Conservation (phyloP, 192 early-diverging fungal species). For the Entomortierella chlamydospora region DNA sequence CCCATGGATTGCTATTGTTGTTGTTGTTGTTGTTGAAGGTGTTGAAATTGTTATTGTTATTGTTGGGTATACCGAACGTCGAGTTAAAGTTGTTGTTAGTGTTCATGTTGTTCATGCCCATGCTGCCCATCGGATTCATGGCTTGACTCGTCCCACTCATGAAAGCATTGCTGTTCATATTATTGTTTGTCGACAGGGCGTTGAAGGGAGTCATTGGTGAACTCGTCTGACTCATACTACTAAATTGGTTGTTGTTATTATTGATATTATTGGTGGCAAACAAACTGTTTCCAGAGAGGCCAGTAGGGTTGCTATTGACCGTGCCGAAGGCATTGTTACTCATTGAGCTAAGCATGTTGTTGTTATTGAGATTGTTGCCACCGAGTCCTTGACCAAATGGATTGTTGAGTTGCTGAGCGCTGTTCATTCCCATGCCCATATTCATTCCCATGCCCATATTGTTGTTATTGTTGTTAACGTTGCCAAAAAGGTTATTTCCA, state of each 20-base stretch:
- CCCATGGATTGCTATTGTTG: conserved; percentile 28
- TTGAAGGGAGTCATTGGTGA: conserved; percentile 21
- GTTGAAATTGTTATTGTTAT: conserved; percentile 19
- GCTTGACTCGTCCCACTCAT: conserved; percentile 18
- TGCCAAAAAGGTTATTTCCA: conserved; percentile 32
- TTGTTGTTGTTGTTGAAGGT: conserved; percentile 29
- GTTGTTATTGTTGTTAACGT: neutral
- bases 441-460: conserved; percentile 31
- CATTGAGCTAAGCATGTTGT: no score
- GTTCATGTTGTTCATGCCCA: conserved; percentile 17
- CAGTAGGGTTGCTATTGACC: neutral
- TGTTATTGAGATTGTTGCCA: conserved; percentile 2
- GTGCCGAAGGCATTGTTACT: conserved; percentile 22
- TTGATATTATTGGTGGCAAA: conserved; percentile 12
- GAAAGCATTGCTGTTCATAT: conserved; percentile 11
- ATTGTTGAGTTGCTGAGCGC: conserved; percentile 1
- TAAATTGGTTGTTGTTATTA: conserved; percentile 33
- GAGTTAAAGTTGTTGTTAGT: conserved; percentile 28
- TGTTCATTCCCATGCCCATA: conserved; percentile 31
- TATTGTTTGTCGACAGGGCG: conserved; percentile 11
- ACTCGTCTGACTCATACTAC: conserved; percentile 7
- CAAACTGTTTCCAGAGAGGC: conserved; percentile 10
- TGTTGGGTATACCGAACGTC: conserved; percentile 26
- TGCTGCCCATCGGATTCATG: conserved; percentile 6
- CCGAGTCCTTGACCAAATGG: conserved; percentile 13